A percentile compares a stretch with the other conserved stretches of the same genome.
phyloP scores from a whole-genome alignment of 176 grass and related monocot genomes.

The sorghum (Sorghum bicolor) region Sorghum_bicolor_NCBIv3 NC_012874.2:323001-323500 shows the following conservation, averaged over 20 bases:
- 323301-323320: not conserved
- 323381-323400: not conserved
- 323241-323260: constrained; percentile 10
- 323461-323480: constrained; percentile 32
- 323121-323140: not conserved
- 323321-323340: not conserved
- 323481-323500: constrained; percentile 30
- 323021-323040: constrained; percentile 51
- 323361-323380: not conserved
- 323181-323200: not conserved
- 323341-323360: not conserved
- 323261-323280: not conserved
- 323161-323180: not conserved
- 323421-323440: not conserved
- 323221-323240: not conserved
- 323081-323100: constrained; percentile 56
- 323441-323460: not conserved
- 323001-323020: constrained; percentile 77
- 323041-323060: not conserved
- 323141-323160: not conserved
- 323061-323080: not conserved
- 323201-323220: not conserved
- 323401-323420: not conserved
- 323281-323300: not conserved
- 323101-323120: constrained; percentile 55